Evolutionary conservation across 352 stramenopile genomes (phyloP).

Genomic region (Pythium dissotocum): DNA sequence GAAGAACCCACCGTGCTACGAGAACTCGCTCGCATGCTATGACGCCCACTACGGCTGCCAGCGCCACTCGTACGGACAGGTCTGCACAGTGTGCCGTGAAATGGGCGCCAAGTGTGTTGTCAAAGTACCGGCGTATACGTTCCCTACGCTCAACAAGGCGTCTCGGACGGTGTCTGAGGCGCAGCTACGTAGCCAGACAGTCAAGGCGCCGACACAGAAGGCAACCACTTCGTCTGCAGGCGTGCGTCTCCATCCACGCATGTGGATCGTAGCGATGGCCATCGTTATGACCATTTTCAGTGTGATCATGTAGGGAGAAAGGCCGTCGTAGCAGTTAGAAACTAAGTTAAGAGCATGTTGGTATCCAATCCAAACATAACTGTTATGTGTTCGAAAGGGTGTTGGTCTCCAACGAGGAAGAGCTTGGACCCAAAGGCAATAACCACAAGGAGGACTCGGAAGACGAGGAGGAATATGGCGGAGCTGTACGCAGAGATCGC

Average conservation of each 20-base stretch:
- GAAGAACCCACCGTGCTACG: slow-evolving; percentile 60
- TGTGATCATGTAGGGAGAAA: background rate
- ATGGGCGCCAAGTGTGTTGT: slow-evolving; percentile 38
- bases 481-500: slow-evolving; percentile 62
- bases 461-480: slow-evolving; percentile 35
- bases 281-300: slow-evolving; percentile 3
- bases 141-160: slow-evolving; percentile 38
- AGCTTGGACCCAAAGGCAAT: background rate
- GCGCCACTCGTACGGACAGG: slow-evolving; percentile 61
- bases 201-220: slow-evolving; percentile 32
- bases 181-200: slow-evolving; percentile 43
- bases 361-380: background rate
- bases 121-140: slow-evolving; percentile 41
- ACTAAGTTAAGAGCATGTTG: slow-evolving; percentile 26
- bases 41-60: slow-evolving; percentile 51
- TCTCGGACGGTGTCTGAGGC: slow-evolving; percentile 28
- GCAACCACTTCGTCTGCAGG: slow-evolving; percentile 23
- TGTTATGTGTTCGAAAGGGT: slow-evolving; percentile 11
- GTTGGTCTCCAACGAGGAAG: background rate
- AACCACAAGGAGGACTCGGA: slow-evolving; percentile 3
- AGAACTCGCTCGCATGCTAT: slow-evolving; percentile 57
- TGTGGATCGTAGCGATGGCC: background rate
- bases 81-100: slow-evolving; percentile 56
- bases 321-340: slow-evolving; percentile 2
- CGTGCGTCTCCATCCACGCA: background rate